These are phyloP conservation scores for Uronychia setigera DNA, from an alignment of 73 alveolate species.

Conservation along the genomic window DNA sequence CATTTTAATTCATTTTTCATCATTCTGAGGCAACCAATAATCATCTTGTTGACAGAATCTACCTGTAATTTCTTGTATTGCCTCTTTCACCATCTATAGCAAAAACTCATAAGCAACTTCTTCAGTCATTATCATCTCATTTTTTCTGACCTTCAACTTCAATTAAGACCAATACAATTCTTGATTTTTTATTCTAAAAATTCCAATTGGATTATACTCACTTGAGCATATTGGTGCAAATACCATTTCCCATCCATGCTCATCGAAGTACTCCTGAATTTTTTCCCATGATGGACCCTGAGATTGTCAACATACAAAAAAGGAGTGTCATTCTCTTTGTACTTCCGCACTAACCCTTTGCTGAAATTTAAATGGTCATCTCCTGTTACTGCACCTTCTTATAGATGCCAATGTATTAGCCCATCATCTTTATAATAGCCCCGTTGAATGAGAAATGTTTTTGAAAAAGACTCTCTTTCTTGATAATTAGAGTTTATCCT, in stretches of 20 bases:
- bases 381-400: not conserved
- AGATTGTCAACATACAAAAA: not conserved
- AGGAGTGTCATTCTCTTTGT: not conserved
- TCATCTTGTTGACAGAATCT: too few species aligned
- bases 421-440: not conserved
- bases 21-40: too few species aligned
- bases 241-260: not conserved
- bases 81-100: not conserved
- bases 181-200: too few species aligned
- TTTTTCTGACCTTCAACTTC: not conserved
- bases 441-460: not conserved
- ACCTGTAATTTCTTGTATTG: not conserved
- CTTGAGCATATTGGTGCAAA: not conserved
- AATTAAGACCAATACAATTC: not conserved
- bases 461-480: not conserved
- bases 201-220: not conserved
- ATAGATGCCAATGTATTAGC: not conserved
- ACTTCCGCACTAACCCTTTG: not conserved
- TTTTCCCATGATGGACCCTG: not conserved
- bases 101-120: not conserved
- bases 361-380: not conserved
- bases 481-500: not conserved
- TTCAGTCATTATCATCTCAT: not conserved
- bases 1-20: too few species aligned
- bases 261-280: not conserved